These are phyloP conservation scores for Trichomonascaceae sp. DNA, from an alignment of 1,139 yeast species.

Conservation along the genomic window DNA sequence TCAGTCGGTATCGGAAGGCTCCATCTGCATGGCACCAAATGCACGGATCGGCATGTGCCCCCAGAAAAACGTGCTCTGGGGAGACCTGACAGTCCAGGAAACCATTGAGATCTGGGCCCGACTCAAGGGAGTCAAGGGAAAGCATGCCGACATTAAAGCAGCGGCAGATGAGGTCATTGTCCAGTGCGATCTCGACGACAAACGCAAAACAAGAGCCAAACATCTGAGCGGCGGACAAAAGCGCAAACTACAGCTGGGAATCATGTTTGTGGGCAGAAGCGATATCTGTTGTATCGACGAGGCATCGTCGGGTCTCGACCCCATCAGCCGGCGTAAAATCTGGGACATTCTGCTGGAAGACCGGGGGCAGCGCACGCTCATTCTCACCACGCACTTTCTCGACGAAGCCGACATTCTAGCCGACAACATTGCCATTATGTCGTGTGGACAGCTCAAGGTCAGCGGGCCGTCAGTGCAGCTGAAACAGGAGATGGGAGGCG, in stretches of 20 bases:
- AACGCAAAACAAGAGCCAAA: conserved; percentile 14
- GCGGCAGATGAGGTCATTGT: conserved; percentile 14
- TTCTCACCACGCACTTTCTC: conserved; percentile 27
- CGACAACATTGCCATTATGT: conserved; percentile 24
- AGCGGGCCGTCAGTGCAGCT: conserved; percentile 24
- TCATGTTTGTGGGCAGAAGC: conserved; percentile 27
- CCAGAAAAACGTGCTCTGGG: conserved; percentile 28
- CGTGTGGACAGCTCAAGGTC: conserved; percentile 22
- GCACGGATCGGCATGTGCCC: conserved; percentile 28
- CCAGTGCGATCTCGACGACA: conserved; percentile 21
- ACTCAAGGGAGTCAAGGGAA: conserved; percentile 17
- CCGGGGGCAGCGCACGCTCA: conserved; percentile 19
- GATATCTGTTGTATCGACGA: conserved; percentile 27
- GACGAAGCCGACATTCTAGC: conserved; percentile 28
- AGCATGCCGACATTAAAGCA: conserved; percentile 4
- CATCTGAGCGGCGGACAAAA: conserved; percentile 81
- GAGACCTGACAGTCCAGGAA: conserved; percentile 23
- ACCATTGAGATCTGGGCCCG: conserved; percentile 24
- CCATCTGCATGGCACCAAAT: conserved; percentile 15
- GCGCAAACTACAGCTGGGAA: conserved; percentile 75
- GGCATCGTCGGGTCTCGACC: conserved; percentile 29
- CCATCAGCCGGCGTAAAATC: conserved; percentile 25
- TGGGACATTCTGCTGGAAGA: conserved; percentile 26
- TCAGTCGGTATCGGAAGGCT: conserved; percentile 20
- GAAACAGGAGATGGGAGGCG: conserved; percentile 24